Base-by-base conservation (phyloP, 495 filamentous ascomycete species). In the Cercophora scortea region DNA sequence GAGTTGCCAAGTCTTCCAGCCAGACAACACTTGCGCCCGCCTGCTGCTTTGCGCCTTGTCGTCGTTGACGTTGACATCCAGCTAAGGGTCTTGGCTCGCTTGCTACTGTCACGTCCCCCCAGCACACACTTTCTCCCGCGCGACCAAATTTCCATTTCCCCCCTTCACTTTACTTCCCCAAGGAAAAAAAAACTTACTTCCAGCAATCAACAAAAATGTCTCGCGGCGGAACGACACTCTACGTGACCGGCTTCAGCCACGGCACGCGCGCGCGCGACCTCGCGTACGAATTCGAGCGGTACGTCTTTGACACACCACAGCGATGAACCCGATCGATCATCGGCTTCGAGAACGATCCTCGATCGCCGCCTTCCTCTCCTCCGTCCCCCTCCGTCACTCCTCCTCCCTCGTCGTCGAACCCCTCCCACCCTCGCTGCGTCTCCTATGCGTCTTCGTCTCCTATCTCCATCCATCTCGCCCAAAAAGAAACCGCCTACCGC, bases 251-350 rank as follows among this genome's bases (percentile, higher is more conserved):
- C 78, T 99, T 99, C 73, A 93, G 92, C 78, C 92, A 95, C 71
- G 94, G 93, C 65, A 99, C 93, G 69, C 90, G 93, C 78, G 93
- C 93, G 69, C 90, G 94, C 81, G 93, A 99, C 76, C 89, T 99
- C 72, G 93, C 93, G 78, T 97, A 96, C 88, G 93, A 99, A 81
- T 96, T 96, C 87, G 90, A 96, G 88, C 68, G 92, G 94, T 98
- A 73, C 66, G 68, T 69, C 58, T 59, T 10, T 38, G 10, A 52
- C 49, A 41, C 61, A 67, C 59, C 56, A 60, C 65, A 64, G 66
- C 68, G 65, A 72, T 69, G 60, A 61, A 61, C 63, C 68, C 71
- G 69, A 38, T 38, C 36, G 25, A 72, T 69, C 65, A 63, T 61
- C 67, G 59, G 54, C 71, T 60, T 68, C 71, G 68, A 69, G 61